Evolutionary conservation across 169 alveolate species (phyloP).

Genomic region (Eimeria tenella): DNA sequence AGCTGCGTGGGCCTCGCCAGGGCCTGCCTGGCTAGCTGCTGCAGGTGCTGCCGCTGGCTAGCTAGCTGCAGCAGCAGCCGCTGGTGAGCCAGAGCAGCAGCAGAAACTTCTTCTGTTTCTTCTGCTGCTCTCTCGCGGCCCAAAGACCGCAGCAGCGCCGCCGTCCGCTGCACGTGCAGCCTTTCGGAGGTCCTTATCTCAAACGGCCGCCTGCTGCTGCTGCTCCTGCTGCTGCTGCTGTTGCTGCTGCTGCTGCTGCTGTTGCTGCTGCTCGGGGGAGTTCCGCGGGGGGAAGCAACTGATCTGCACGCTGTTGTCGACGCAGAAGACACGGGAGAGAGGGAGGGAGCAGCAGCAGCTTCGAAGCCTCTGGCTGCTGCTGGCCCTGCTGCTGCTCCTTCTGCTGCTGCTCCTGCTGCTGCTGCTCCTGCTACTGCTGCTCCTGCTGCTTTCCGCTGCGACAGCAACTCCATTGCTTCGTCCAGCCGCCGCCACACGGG

Average conservation of each 20-base stretch:
- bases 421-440: neutral
- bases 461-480: neutral
- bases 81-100: constrained; percentile 38
- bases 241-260: neutral
- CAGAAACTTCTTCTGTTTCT: constrained; percentile 59
- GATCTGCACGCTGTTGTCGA: neutral
- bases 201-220: neutral
- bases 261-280: constrained; percentile 10
- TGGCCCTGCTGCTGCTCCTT: constrained; percentile 2
- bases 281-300: neutral
- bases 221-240: constrained; percentile 53
- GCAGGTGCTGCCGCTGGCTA: constrained; percentile 59
- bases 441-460: neutral
- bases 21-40: constrained; percentile 41
- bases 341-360: neutral
- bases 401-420: constrained; percentile 25
- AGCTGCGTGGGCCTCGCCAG: constrained; percentile 52
- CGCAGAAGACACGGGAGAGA: neutral
- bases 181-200: constrained; percentile 24
- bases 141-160: neutral
- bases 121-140: constrained; percentile 10
- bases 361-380: neutral
- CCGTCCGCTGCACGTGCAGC: neutral
- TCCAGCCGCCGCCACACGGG: neutral
- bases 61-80: constrained; percentile 48